Evolutionary conservation across 2,329 filamentous ascomycete species (phyloP).

Genomic region (Aspergillus melleus): DNA sequence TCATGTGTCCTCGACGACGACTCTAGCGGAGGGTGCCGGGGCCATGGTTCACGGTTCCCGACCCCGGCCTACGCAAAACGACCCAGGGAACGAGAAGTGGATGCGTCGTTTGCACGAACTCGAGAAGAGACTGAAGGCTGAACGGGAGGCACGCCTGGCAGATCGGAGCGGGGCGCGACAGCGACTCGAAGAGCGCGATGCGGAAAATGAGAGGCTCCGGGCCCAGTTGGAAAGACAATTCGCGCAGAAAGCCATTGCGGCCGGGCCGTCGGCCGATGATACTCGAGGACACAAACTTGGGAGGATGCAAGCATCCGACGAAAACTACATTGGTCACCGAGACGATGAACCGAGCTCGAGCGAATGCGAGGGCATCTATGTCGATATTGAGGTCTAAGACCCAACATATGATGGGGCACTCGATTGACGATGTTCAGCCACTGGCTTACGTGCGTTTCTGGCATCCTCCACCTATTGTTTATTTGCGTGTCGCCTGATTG

Average conservation of each 20-base stretch:
- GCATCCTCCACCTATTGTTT: constrained; percentile 9
- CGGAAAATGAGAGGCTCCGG: constrained; percentile 70
- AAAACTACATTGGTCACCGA: constrained; percentile 18
- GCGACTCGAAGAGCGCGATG: constrained; percentile 72
- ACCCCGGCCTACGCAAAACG: constrained; percentile 23
- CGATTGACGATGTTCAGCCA: neutral
- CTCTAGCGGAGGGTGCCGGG: constrained; percentile 29
- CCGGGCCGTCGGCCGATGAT: constrained; percentile 21
- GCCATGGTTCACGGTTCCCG: constrained; percentile 27
- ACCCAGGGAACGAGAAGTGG: constrained; percentile 65
- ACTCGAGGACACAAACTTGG: constrained; percentile 8
- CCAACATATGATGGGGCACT: constrained; percentile 8
- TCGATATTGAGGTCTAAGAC: constrained; percentile 38
- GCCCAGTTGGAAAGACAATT: constrained; percentile 63
- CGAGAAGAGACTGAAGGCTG: constrained; percentile 83
- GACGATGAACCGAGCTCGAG: constrained; percentile 38
- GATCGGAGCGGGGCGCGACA: constrained; percentile 82
- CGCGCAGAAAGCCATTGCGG: constrained; percentile 35
- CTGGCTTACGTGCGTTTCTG: constrained; percentile 4
- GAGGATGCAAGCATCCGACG: constrained; percentile 7
- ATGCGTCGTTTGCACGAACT: constrained; percentile 81
- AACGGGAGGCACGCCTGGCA: constrained; percentile 80
- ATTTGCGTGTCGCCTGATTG: neutral
- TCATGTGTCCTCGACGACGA: constrained; percentile 34
- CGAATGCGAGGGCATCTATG: constrained; percentile 38